Conservation (phyloP, 257 asterid genomes). For the Plantago elongata region DNA sequence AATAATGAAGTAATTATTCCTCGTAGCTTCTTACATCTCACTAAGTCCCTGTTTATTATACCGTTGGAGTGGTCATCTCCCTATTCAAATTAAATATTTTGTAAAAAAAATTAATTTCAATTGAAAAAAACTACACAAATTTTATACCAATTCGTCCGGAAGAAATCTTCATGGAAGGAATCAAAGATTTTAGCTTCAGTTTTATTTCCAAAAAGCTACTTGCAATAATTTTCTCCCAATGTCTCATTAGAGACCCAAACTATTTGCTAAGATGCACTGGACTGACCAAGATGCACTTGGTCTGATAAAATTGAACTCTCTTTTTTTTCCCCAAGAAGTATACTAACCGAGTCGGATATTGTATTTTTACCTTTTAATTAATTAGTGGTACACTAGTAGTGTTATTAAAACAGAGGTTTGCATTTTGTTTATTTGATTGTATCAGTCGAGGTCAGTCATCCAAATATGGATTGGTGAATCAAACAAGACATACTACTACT, state of each 20-base stretch:
- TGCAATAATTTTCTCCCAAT: conserved; percentile 18
- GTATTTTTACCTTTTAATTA: neutral
- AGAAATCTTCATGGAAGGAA: conserved; percentile 33
- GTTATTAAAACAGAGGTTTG: too few species aligned
- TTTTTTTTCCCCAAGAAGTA: neutral
- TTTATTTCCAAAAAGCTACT: conserved; percentile 19
- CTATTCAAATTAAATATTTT: too few species aligned
- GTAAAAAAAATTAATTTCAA: too few species aligned
- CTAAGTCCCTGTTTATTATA: too few species aligned
- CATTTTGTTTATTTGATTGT: neutral
- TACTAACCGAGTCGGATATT: neutral
- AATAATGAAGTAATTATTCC: too few species aligned
- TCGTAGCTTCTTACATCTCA: conserved; percentile 16
- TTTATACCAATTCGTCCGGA: too few species aligned
- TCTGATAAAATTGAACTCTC: too few species aligned
- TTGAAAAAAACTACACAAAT: too few species aligned
- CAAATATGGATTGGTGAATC: conserved; percentile 9
- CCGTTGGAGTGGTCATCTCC: too few species aligned
- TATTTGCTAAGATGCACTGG: too few species aligned
- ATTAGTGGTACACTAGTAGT: neutral
- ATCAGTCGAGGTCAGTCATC: neutral
- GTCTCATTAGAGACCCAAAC: conserved; percentile 23
- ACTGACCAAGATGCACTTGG: too few species aligned
- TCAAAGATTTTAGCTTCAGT: conserved; percentile 34
- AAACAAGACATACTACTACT: too few species aligned